These are phyloP conservation scores for Picochlorum sp. DNA, from an alignment of 139 green algal genomes.

Conservation along the genomic window DNA sequence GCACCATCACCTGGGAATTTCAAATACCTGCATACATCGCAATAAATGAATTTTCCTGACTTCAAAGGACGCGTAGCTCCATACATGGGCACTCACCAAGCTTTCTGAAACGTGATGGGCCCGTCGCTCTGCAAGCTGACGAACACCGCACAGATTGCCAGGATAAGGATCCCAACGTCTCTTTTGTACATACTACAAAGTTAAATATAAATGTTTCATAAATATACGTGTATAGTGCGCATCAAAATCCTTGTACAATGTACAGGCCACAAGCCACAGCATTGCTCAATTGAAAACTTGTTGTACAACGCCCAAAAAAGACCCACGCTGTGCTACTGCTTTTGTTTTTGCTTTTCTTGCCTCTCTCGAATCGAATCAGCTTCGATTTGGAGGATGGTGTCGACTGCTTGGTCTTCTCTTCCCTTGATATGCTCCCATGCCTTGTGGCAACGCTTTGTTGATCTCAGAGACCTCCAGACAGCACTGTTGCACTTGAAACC, in stretches of 20 bases:
- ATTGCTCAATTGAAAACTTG: too few species aligned
- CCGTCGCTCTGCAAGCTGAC: slow-evolving; percentile 73
- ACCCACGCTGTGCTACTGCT: too few species aligned
- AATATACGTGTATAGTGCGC: too few species aligned
- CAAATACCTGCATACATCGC: slow-evolving; percentile 32
- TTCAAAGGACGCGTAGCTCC: background rate
- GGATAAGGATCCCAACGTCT: slow-evolving; percentile 68
- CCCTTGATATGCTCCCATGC: slow-evolving; percentile 24
- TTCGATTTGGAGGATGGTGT: slow-evolving; percentile 15
- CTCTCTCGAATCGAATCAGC: slow-evolving; percentile 16
- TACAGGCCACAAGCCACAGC: too few species aligned
- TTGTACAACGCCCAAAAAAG: too few species aligned
- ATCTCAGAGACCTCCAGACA: slow-evolving; percentile 71
- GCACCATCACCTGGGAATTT: slow-evolving; percentile 11
- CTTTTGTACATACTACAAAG: slow-evolving; percentile 51
- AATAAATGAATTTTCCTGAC: background rate
- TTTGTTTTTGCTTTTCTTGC: slow-evolving; percentile 11
- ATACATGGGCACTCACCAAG: slow-evolving; percentile 55
- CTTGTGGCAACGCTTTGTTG: slow-evolving; percentile 28
- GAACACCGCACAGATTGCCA: slow-evolving; percentile 66
- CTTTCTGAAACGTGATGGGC: slow-evolving; percentile 69
- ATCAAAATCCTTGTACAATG: too few species aligned
- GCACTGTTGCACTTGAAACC: slow-evolving; percentile 96
- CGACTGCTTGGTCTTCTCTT: slow-evolving; percentile 22
- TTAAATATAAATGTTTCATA: too few species aligned